A percentile compares a stretch with the other conserved stretches of the same genome.
Conservation (phyloP, 257 asterid species). For the Lithospermum erythrorhizon region DNA sequence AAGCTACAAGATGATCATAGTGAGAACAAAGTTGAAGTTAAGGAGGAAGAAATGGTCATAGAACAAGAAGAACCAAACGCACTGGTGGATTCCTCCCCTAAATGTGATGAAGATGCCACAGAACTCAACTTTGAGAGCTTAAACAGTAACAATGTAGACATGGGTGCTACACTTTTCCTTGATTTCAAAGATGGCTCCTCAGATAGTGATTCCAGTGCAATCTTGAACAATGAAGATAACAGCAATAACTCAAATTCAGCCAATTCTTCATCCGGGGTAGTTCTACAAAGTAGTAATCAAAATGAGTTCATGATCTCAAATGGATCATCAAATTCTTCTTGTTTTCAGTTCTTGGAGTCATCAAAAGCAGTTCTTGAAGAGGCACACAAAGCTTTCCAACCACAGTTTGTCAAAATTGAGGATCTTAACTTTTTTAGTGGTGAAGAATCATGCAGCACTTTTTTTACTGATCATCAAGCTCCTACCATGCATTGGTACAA, state of each 20-base stretch:
- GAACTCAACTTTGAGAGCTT: constrained; percentile 32
- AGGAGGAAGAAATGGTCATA: constrained; percentile 40
- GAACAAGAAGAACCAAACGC: constrained; percentile 16
- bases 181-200: constrained; percentile 71
- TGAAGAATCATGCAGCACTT: constrained; percentile 62
- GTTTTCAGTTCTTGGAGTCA: constrained; percentile 21
- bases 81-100: constrained; percentile 1
- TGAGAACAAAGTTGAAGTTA: constrained; percentile 29
- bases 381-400: constrained; percentile 26
- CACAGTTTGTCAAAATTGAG: constrained; percentile 65
- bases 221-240: constrained; percentile 59
- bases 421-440: constrained; percentile 62
- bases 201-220: constrained; percentile 73
- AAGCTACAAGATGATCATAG: constrained; percentile 31
- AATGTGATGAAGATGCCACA: constrained; percentile 20
- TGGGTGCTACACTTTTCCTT: constrained; percentile 22
- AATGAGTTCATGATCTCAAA: constrained; percentile 15
- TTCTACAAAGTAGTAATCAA: constrained; percentile 11
- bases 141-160: constrained; percentile 11
- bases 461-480: constrained; percentile 72
- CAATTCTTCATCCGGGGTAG: constrained; percentile 34
- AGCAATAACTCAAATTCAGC: constrained; percentile 37
- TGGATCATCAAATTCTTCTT: constrained; percentile 4
- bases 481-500: constrained; percentile 75
- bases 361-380: constrained; percentile 34